phyloP scores from a whole-genome alignment of 176 grass and related monocot species.

The Phyllostachys edulis region DNA sequence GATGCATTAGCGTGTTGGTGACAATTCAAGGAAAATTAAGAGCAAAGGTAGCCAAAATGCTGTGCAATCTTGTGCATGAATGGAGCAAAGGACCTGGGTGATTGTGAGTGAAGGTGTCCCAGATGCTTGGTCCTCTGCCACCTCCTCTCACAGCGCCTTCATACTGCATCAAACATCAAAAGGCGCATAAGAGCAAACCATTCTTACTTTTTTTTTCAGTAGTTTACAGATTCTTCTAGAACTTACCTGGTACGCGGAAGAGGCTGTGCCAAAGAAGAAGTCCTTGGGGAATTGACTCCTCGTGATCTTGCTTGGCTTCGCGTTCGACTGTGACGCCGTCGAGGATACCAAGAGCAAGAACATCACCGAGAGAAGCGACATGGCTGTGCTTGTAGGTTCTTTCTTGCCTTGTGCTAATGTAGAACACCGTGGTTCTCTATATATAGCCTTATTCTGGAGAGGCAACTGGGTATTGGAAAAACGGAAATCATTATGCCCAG shows the following conservation, averaged over 20 bases:
- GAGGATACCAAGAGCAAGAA: neutral
- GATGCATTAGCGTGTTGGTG: neutral
- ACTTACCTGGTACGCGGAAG: conserved; percentile 75
- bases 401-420: neutral
- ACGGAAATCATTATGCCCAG: neutral
- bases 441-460: conserved; percentile 13
- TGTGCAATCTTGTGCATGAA: neutral
- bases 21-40: neutral
- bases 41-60: conserved; percentile 3
- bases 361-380: neutral
- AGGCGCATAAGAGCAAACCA: neutral
- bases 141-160: conserved; percentile 70
- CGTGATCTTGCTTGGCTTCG: neutral
- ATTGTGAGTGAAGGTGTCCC: conserved; percentile 76
- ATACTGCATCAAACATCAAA: conserved; percentile 47
- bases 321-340: accelerated
- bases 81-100: conserved; percentile 59
- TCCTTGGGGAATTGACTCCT: conserved; percentile 51
- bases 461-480: neutral
- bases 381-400: neutral
- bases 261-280: conserved; percentile 80
- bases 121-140: conserved; percentile 66
- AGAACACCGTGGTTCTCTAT: neutral
- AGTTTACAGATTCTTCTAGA: conserved; percentile 8
- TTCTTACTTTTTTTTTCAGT: neutral